Evolutionary conservation across 129 eudicot genomes (phyloP).

Genomic region (Artemisia tridentata): DNA sequence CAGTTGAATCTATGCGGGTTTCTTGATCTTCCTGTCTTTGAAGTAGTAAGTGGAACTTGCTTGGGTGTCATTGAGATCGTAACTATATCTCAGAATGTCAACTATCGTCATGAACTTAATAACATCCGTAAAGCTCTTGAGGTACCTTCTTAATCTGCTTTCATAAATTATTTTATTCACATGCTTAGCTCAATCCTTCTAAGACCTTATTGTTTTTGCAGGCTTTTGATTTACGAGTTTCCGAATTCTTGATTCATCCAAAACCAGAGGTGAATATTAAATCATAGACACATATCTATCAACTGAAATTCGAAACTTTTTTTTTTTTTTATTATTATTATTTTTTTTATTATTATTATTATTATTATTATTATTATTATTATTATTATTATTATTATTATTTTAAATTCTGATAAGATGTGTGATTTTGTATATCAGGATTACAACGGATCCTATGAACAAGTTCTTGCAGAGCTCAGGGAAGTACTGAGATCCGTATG

Average conservation of each 20-base stretch:
- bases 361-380: too few species aligned
- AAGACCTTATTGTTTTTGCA: slow-evolving; percentile 31
- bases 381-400: too few species aligned
- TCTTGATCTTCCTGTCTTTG: background rate
- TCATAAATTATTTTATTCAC: background rate
- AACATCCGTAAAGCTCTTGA: background rate
- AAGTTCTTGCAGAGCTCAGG: slow-evolving; percentile 42
- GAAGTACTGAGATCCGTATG: slow-evolving; percentile 46
- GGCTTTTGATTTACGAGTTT: slow-evolving; percentile 49
- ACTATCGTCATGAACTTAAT: background rate
- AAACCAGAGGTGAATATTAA: slow-evolving; percentile 39
- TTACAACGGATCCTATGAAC: slow-evolving; percentile 30
- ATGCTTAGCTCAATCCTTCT: background rate
- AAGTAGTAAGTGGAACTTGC: background rate
- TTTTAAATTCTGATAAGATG: background rate
- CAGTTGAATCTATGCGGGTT: background rate
- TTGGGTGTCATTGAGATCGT: slow-evolving; percentile 6
- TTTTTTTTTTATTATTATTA: background rate
- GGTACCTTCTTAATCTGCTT: slow-evolving; percentile 7
- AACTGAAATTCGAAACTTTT: background rate
- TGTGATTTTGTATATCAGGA: slow-evolving; percentile 30
- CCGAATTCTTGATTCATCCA: slow-evolving; percentile 34
- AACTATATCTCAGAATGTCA: background rate
- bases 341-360: too few species aligned
- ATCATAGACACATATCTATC: background rate